Conservation (phyloP, 2,329 filamentous ascomycete genomes). For the Pleoardoris graminearum region DNA sequence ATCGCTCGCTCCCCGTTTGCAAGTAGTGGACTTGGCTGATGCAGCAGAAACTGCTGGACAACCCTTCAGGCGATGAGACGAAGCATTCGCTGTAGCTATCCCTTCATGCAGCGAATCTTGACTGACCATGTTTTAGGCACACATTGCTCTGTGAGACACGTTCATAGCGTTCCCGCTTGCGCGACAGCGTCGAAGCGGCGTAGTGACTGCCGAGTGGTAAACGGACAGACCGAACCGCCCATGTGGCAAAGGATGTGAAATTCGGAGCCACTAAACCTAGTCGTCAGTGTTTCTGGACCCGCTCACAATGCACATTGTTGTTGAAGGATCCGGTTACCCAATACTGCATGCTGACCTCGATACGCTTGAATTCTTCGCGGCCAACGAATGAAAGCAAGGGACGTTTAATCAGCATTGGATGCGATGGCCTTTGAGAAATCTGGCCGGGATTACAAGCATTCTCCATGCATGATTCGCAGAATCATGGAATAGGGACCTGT, state of each 20-base stretch:
- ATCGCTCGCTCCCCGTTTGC: slow-evolving; percentile 2
- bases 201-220: neutral
- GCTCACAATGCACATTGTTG: slow-evolving; percentile 20
- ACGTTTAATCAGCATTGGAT: slow-evolving; percentile 21
- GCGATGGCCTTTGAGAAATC: slow-evolving; percentile 22
- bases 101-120: neutral
- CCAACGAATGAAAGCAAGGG: slow-evolving; percentile 27
- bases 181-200: neutral
- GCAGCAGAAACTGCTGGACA: neutral
- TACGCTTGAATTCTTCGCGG: slow-evolving; percentile 25
- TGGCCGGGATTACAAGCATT: slow-evolving; percentile 11
- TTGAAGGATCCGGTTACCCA: slow-evolving; percentile 17
- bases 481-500: slow-evolving; percentile 9
- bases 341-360: slow-evolving; percentile 28
- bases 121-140: neutral
- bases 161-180: neutral
- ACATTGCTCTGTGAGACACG: neutral
- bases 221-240: slow-evolving; percentile 17
- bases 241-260: slow-evolving; percentile 32
- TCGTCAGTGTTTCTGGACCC: slow-evolving; percentile 23
- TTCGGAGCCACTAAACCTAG: slow-evolving; percentile 21
- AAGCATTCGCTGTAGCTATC: slow-evolving; percentile 1
- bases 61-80: slow-evolving; percentile 8
- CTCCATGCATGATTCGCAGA: slow-evolving; percentile 3
- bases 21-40: neutral